phyloP scores from a whole-genome alignment of 2,329 filamentous ascomycete genomes.

The Coniochaeta sp. region DNA sequence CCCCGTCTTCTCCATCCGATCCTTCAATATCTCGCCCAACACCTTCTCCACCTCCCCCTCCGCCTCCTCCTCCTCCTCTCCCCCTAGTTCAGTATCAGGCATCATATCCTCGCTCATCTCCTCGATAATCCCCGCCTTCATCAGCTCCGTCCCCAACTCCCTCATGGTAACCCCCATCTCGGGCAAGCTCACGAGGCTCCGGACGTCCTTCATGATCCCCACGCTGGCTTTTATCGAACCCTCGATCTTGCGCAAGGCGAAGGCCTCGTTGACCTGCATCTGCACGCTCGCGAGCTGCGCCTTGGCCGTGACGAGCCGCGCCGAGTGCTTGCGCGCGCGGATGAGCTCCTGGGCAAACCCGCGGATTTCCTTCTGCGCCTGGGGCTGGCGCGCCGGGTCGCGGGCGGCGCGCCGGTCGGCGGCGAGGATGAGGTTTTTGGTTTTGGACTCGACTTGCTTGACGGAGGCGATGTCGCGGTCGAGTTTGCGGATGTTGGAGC shows the following conservation, averaged over 20 bases:
- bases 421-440: constrained; percentile 75
- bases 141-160: constrained; percentile 77
- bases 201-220: constrained; percentile 96
- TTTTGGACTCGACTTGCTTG: constrained; percentile 74
- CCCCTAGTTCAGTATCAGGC: constrained; percentile 65
- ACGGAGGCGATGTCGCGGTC: constrained; percentile 84
- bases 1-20: constrained; percentile 61
- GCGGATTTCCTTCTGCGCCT: constrained; percentile 76
- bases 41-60: constrained; percentile 87
- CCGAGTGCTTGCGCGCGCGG: constrained; percentile 67
- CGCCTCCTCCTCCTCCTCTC: constrained; percentile 68
- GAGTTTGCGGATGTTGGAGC: constrained; percentile 84
- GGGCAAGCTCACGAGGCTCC: constrained; percentile 74
- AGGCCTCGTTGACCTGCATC: constrained; percentile 97
- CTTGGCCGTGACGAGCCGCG: constrained; percentile 75
- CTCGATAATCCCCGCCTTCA: constrained; percentile 94
- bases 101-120: constrained; percentile 90
- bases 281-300: constrained; percentile 88
- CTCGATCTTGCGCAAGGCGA: constrained; percentile 92
- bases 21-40: constrained; percentile 82
- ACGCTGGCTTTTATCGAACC: constrained; percentile 81
- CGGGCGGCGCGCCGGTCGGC: constrained; percentile 75
- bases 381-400: constrained; percentile 70
- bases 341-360: constrained; percentile 86
- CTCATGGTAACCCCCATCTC: constrained; percentile 86